phyloP scores from a whole-genome alignment of 768 basidiomycete genomes.

The Auricularia sp. region DNA sequence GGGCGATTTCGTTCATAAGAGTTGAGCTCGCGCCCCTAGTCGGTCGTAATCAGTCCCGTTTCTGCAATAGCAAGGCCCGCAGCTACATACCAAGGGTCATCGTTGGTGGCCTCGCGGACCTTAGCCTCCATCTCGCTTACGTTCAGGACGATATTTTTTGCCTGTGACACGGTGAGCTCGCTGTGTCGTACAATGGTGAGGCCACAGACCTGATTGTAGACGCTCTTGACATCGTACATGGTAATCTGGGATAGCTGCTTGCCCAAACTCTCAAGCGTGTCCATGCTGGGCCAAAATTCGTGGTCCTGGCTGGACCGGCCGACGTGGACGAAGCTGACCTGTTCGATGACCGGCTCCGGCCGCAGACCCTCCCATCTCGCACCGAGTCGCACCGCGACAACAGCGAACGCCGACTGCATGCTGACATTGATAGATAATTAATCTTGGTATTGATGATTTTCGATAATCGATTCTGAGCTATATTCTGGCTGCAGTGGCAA shows the following conservation, averaged over 20 bases:
- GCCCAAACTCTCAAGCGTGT: slow-evolving; percentile 66
- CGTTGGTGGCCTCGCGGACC: slow-evolving; percentile 92
- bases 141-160: slow-evolving; percentile 94
- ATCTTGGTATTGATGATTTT: too few relatives aligned
- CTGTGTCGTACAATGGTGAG: too few relatives aligned
- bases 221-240: slow-evolving; percentile 86
- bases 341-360: background rate
- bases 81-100: slow-evolving; percentile 86
- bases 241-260: slow-evolving; percentile 72
- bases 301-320: background rate
- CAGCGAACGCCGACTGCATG: too few relatives aligned
- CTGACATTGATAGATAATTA: too few relatives aligned
- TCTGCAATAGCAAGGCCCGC: background rate
- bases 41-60: background rate
- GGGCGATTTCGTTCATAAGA: slow-evolving; percentile 96
- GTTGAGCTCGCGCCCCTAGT: slow-evolving; percentile 93
- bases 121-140: slow-evolving; percentile 96
- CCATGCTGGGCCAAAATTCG: slow-evolving; percentile 38
- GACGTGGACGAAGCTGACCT: background rate
- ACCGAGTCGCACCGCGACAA: too few relatives aligned
- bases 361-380: too few relatives aligned
- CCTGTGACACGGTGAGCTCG: slow-evolving; percentile 34
- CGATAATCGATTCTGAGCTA: too few relatives aligned
- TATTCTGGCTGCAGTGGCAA: too few relatives aligned
- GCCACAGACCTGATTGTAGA: slow-evolving; percentile 75